phyloP scores from a whole-genome alignment of 352 stramenopile genomes.

The Pythium chondricola region DNA sequence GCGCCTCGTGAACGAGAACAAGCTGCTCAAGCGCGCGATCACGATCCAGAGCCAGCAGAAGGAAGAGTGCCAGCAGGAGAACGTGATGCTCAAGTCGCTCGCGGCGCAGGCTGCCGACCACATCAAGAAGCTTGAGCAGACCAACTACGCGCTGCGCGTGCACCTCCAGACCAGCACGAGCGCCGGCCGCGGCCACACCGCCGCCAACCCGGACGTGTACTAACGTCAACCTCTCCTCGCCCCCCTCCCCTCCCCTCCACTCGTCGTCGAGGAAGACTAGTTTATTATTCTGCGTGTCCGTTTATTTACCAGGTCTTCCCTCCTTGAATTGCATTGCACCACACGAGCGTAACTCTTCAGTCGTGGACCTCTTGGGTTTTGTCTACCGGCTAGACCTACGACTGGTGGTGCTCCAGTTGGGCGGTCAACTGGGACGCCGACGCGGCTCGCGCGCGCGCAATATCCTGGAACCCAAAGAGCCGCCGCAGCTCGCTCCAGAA shows the following conservation, averaged over 20 bases:
- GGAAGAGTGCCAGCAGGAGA: conserved; percentile 71
- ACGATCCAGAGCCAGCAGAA: conserved; percentile 87
- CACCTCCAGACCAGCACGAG: conserved; percentile 81
- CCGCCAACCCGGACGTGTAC: conserved; percentile 62
- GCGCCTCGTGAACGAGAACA: conserved; percentile 76
- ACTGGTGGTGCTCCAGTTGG: no score
- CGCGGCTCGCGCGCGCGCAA: conserved; percentile 48
- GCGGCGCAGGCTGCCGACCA: conserved; percentile 75
- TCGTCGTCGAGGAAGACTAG: no score
- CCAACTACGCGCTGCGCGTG: conserved; percentile 82
- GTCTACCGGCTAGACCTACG: no score
- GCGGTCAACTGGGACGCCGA: conserved; percentile 59
- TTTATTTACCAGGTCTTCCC: no score
- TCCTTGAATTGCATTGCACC: no score
- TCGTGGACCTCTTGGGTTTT: no score
- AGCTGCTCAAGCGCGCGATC: conserved; percentile 78
- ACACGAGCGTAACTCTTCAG: no score
- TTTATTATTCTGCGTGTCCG: no score
- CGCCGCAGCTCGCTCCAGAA: conserved; percentile 47
- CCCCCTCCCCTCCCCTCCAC: neutral
- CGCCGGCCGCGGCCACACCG: conserved; percentile 14
- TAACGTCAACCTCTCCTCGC: conserved; percentile 18
- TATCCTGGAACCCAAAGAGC: conserved; percentile 67
- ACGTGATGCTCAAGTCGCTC: conserved; percentile 63
- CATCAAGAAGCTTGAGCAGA: conserved; percentile 82